Percentiles rank a stretch among this genome's conserved stretches.
Evolutionary conservation across 1,284 basidiomycete species (phyloP).

Genomic region (Pascua sp.): DNA sequence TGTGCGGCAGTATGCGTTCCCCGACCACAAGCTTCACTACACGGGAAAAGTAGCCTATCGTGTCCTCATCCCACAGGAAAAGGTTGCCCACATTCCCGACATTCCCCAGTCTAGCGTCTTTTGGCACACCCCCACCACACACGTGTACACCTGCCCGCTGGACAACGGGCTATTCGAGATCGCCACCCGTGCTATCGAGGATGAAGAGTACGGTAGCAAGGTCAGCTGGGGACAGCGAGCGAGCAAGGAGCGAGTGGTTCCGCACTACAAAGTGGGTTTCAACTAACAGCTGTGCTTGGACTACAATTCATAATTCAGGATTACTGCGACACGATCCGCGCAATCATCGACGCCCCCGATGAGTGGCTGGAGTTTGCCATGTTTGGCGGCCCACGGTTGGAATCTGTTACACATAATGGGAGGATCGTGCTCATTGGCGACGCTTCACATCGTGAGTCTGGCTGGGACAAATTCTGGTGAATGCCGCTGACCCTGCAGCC

Average conservation of each 20-base stretch:
- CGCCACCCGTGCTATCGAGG: constrained; percentile 22
- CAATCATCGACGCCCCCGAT: constrained; percentile 23
- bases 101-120: constrained; percentile 21
- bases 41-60: constrained; percentile 34
- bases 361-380: constrained; percentile 34
- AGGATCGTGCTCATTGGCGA: constrained; percentile 30
- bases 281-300: not conserved
- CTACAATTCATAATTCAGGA: constrained; percentile 2
- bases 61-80: constrained; percentile 24
- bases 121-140: constrained; percentile 29
- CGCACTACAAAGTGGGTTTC: constrained; percentile 15
- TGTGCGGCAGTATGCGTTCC: constrained; percentile 28
- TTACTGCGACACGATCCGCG: constrained; percentile 25
- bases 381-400: constrained; percentile 29
- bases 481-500: constrained; percentile 8
- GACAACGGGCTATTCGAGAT: constrained; percentile 29
- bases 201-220: constrained; percentile 20
- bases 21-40: constrained; percentile 28
- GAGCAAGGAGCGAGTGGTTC: constrained; percentile 12
- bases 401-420: constrained; percentile 16
- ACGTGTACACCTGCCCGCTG: constrained; percentile 30
- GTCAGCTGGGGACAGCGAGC: constrained; percentile 29
- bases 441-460: constrained; percentile 29
- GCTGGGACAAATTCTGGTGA: not conserved
- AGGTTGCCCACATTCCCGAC: constrained; percentile 23